phyloP scores from a whole-genome alignment of 2,329 filamentous ascomycete species.

The Colletotrichum lindemuthianum region DNA sequence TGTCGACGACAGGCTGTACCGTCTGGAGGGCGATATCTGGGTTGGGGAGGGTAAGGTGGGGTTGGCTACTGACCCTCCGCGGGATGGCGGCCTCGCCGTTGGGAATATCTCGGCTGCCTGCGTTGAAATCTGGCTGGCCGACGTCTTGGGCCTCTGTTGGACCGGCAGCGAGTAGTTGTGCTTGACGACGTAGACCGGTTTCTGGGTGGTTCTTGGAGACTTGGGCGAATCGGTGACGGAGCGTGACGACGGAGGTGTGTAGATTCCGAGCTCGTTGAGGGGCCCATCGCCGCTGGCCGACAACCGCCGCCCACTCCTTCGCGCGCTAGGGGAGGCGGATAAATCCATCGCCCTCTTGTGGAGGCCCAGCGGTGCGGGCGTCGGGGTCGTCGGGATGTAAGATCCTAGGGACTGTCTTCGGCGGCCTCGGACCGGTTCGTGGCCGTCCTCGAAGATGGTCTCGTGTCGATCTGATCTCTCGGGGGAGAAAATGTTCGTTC shows the following conservation, averaged over 20 bases:
- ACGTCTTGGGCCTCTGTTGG: conserved; percentile 28
- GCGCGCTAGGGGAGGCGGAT: neutral
- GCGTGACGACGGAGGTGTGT: neutral
- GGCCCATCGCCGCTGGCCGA: conserved; percentile 11
- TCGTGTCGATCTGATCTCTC: conserved; percentile 22
- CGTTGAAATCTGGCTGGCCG: neutral
- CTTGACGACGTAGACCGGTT: conserved; percentile 39
- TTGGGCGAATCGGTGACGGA: conserved; percentile 14
- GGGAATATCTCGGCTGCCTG: conserved; percentile 15
- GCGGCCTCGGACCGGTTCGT: conserved; percentile 10
- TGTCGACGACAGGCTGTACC: conserved; percentile 19
- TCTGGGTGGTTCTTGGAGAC: conserved; percentile 35
- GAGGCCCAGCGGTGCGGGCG: conserved; percentile 2
- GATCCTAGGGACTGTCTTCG: conserved; percentile 34
- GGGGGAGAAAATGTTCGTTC: conserved; percentile 24
- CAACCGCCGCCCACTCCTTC: conserved; percentile 12
- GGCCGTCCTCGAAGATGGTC: conserved; percentile 24
- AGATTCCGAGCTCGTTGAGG: conserved; percentile 22
- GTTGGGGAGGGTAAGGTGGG: conserved; percentile 33
- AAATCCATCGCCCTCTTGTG: neutral
- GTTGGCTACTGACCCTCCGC: conserved; percentile 35
- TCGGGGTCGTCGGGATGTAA: conserved; percentile 30
- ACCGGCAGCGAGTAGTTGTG: conserved; percentile 36
- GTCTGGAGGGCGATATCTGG: conserved; percentile 29
- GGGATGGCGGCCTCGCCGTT: conserved; percentile 33